Conservation (phyloP, 148 eudicot genomes). For the Rhododendron kiyosumense region DNA sequence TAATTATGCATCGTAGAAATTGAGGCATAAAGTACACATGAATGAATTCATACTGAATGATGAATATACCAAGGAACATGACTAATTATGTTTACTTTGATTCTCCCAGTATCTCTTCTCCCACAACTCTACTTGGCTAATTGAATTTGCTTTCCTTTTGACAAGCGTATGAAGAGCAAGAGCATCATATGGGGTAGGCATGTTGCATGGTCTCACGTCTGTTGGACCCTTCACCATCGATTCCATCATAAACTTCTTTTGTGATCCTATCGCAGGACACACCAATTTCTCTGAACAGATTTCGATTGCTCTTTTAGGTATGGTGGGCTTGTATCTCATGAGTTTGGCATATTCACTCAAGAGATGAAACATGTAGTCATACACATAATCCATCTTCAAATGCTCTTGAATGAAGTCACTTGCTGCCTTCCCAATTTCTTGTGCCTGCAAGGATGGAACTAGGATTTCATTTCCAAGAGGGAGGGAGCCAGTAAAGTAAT, state of each 20-base stretch:
- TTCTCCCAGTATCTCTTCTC: conserved; percentile 51
- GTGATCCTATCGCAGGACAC: conserved; percentile 40
- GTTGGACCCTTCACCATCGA: conserved; percentile 57
- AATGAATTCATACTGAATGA: no score
- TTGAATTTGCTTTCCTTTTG: conserved; percentile 10
- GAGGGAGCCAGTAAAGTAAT: not conserved
- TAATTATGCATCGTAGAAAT: not conserved
- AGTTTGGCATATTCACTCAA: no score
- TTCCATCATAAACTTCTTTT: conserved; percentile 56
- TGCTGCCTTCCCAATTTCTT: not conserved
- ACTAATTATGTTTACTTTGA: conserved; percentile 14
- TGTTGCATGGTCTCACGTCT: conserved; percentile 40
- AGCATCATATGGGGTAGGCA: conserved; percentile 43
- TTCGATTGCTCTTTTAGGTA: no score
- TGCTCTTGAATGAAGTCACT: not conserved
- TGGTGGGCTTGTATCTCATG: no score
- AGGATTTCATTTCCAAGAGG: not conserved
- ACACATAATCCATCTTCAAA: conserved; percentile 59
- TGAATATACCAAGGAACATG: not conserved
- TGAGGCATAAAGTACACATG: not conserved
- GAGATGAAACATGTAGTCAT: no score
- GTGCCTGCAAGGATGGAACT: not conserved
- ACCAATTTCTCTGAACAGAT: conserved; percentile 52
- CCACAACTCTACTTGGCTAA: conserved; percentile 50
- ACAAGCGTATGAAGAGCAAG: not conserved